phyloP scores from a whole-genome alignment of 2,329 filamentous ascomycete species.

The Elsinoe necatrix region DNA sequence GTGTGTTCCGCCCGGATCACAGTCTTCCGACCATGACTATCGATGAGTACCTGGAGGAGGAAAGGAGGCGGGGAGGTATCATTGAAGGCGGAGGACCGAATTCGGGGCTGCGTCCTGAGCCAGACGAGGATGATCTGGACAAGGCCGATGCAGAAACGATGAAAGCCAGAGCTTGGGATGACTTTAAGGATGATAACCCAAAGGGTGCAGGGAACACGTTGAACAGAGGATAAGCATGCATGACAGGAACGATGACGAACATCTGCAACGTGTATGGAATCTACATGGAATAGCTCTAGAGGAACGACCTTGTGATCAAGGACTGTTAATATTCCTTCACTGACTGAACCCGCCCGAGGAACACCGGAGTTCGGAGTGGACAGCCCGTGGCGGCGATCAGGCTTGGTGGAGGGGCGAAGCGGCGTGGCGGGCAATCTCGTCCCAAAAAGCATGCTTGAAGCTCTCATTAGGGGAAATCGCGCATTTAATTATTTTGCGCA shows the following conservation, averaged over 20 bases:
- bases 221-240: slow-evolving; percentile 54
- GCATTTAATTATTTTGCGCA: neutral
- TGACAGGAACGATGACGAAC: neutral
- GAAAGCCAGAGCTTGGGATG: slow-evolving; percentile 93
- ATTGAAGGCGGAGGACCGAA: slow-evolving; percentile 82
- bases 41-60: slow-evolving; percentile 94
- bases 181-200: slow-evolving; percentile 83
- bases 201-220: slow-evolving; percentile 75
- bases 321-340: neutral
- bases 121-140: slow-evolving; percentile 86
- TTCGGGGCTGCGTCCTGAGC: slow-evolving; percentile 57
- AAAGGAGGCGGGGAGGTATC: slow-evolving; percentile 73
- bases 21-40: slow-evolving; percentile 96
- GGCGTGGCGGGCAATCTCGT: neutral
- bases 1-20: slow-evolving; percentile 84
- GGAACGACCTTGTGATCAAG: neutral
- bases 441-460: neutral
- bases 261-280: neutral
- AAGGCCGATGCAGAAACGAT: slow-evolving; percentile 81
- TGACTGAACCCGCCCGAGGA: neutral
- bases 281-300: neutral
- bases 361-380: neutral
- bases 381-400: neutral
- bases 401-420: neutral
- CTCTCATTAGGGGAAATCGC: neutral